Evolutionary conservation across 2,329 filamentous ascomycete genomes (phyloP).

Genomic region (Chrysoporthe austroafricana): DNA sequence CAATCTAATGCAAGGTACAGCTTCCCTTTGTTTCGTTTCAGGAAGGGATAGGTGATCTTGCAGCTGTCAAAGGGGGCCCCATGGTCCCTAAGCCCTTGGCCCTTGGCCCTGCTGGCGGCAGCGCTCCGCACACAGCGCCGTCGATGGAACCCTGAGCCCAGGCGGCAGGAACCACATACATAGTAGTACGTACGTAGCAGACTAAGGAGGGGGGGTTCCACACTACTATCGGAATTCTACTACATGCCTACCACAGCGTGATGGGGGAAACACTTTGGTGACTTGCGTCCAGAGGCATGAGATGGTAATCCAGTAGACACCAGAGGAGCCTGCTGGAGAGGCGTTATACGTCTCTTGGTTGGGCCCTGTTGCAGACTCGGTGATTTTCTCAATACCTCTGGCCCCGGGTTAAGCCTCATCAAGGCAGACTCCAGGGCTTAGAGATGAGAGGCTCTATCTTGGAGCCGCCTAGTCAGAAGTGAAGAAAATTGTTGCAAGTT

Average conservation of each 20-base stretch:
- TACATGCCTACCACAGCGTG: neutral
- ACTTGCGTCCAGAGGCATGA: neutral
- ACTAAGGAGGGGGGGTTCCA: neutral
- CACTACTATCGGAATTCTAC: neutral
- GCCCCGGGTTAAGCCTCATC: neutral
- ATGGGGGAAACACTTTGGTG: neutral
- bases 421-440: neutral
- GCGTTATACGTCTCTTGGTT: neutral
- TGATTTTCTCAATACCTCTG: neutral
- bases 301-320: neutral
- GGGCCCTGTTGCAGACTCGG: neutral
- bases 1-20: conserved; percentile 28
- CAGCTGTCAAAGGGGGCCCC: conserved; percentile 22
- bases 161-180: neutral
- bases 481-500: neutral
- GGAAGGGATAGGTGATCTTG: conserved; percentile 21
- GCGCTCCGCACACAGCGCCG: neutral
- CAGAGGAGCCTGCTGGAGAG: neutral
- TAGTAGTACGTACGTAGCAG: neutral
- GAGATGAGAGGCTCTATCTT: neutral
- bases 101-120: conserved; percentile 11
- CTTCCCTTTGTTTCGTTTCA: conserved; percentile 17
- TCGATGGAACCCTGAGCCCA: neutral
- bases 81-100: neutral
- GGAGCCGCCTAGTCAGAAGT: neutral